phyloP scores from a whole-genome alignment of 352 stramenopile species.

The Globisporangium carolinianum region DNA sequence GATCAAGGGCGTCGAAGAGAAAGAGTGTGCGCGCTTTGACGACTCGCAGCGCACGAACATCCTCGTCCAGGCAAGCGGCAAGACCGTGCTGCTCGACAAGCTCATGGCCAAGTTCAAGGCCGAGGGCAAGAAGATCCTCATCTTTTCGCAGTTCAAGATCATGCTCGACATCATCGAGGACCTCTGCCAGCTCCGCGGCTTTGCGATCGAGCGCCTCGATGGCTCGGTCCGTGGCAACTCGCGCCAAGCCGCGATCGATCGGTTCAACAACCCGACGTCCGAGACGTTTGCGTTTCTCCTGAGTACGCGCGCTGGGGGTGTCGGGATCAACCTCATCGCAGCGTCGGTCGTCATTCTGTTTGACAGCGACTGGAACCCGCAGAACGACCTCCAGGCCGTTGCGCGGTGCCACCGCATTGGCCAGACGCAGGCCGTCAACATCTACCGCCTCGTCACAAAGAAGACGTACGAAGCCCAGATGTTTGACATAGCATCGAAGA shows the following conservation, averaged over 20 bases:
- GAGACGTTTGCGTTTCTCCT: slow-evolving; percentile 97
- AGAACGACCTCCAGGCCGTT: slow-evolving; percentile 98
- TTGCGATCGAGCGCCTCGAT: slow-evolving; percentile 94
- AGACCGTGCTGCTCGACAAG: slow-evolving; percentile 99
- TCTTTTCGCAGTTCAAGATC: slow-evolving; percentile 99
- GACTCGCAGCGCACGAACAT: slow-evolving; percentile 66
- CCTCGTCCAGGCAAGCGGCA: slow-evolving; percentile 87
- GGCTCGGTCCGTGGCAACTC: slow-evolving; percentile 95
- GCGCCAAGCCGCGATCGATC: slow-evolving; percentile 97
- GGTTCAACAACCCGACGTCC: slow-evolving; percentile 92
- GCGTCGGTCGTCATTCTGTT: slow-evolving; percentile 83
- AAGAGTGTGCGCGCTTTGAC: slow-evolving; percentile 86
- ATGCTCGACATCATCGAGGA: slow-evolving; percentile 97
- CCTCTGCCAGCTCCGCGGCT: slow-evolving; percentile 73
- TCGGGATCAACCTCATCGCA: slow-evolving; percentile 96
- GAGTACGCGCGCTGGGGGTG: slow-evolving; percentile 94
- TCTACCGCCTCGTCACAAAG: slow-evolving; percentile 99
- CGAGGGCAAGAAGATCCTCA: slow-evolving; percentile 98
- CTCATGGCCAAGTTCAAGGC: slow-evolving; percentile 94
- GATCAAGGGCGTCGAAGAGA: slow-evolving; percentile 96
- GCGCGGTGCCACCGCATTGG: slow-evolving; percentile 99
- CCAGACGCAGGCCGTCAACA: slow-evolving; percentile 98
- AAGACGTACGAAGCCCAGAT: slow-evolving; percentile 99
- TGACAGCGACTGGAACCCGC: slow-evolving; percentile 98
- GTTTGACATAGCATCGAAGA: slow-evolving; percentile 98